Evolutionary conservation across 257 asterid species (phyloP).

Genomic region (Primulina tabacum): DNA sequence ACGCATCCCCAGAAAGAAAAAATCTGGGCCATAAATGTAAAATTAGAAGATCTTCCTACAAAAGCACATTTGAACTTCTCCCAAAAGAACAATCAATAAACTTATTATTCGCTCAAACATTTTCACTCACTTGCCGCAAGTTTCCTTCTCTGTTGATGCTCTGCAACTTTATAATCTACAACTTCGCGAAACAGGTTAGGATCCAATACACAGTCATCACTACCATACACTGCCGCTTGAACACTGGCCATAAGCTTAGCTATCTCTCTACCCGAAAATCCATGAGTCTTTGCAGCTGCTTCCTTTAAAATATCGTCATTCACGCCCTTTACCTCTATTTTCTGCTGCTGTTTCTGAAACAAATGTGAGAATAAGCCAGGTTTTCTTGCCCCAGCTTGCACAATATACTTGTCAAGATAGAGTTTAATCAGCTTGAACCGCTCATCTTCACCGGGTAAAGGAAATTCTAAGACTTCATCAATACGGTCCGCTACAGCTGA

Average conservation of each 20-base stretch:
- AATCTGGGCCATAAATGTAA: slow-evolving; percentile 19
- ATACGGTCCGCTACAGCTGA: slow-evolving; percentile 94
- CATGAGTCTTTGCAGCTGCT: slow-evolving; percentile 73
- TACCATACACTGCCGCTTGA: slow-evolving; percentile 96
- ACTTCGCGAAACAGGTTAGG: slow-evolving; percentile 73
- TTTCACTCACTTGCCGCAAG: slow-evolving; percentile 34
- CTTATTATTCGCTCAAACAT: slow-evolving; percentile 6
- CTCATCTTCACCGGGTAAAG: slow-evolving; percentile 86
- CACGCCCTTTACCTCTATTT: slow-evolving; percentile 67
- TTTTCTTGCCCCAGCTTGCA: slow-evolving; percentile 69
- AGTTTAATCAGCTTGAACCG: slow-evolving; percentile 76
- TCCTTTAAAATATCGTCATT: slow-evolving; percentile 73
- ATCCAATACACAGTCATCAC: slow-evolving; percentile 70
- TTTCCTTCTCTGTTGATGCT: slow-evolving; percentile 87
- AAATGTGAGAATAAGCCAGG: slow-evolving; percentile 50
- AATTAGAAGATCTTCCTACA: not conserved
- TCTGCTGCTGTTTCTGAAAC: slow-evolving; percentile 59
- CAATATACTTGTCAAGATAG: slow-evolving; percentile 78
- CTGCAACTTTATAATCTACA: slow-evolving; percentile 76
- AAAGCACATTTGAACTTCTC: slow-evolving; percentile 2
- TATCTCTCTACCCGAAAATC: slow-evolving; percentile 92
- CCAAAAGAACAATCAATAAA: slow-evolving; percentile 4
- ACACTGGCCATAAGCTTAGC: slow-evolving; percentile 94
- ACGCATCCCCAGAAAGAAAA: slow-evolving; percentile 21
- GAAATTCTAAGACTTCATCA: slow-evolving; percentile 91